Percentiles rank a stretch among this genome's conserved stretches.
These are phyloP conservation scores for Capsella bursapastoris DNA, from an alignment of 345 rosid species.

Conservation along the genomic window DNA sequence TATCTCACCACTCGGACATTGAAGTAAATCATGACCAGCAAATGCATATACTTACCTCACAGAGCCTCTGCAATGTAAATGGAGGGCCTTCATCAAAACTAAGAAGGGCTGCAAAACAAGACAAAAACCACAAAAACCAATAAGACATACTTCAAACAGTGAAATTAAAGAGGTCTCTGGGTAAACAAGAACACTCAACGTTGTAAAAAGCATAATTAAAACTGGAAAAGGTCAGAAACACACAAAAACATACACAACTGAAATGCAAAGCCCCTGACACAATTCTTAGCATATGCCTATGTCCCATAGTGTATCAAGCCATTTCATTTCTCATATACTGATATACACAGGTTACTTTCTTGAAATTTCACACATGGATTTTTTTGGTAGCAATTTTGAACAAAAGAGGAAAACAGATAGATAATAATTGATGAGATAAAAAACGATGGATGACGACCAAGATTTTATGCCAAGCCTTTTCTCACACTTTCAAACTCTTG, in stretches of 20 bases:
- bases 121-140: conserved; percentile 22
- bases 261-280: neutral
- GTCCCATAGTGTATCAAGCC: conserved; percentile 6
- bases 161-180: neutral
- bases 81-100: conserved; percentile 90
- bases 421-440: neutral
- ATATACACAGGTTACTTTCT: conserved; percentile 8
- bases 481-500: conserved; percentile 23
- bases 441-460: neutral
- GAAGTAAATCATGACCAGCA: conserved; percentile 11
- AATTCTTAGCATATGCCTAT: conserved; percentile 11
- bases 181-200: conserved; percentile 3
- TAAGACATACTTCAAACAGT: neutral
- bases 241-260: neutral
- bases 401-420: neutral
- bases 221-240: neutral
- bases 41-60: conserved; percentile 64
- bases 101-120: conserved; percentile 61
- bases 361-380: neutral
- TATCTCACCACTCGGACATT: neutral
- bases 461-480: conserved; percentile 4
- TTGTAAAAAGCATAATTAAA: conserved; percentile 1
- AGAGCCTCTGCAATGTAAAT: conserved; percentile 91
- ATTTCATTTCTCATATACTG: neutral
- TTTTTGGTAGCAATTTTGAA: neutral